phyloP scores from a whole-genome alignment of 371 early-diverging fungal genomes.

The Mortierella sp. region DNA sequence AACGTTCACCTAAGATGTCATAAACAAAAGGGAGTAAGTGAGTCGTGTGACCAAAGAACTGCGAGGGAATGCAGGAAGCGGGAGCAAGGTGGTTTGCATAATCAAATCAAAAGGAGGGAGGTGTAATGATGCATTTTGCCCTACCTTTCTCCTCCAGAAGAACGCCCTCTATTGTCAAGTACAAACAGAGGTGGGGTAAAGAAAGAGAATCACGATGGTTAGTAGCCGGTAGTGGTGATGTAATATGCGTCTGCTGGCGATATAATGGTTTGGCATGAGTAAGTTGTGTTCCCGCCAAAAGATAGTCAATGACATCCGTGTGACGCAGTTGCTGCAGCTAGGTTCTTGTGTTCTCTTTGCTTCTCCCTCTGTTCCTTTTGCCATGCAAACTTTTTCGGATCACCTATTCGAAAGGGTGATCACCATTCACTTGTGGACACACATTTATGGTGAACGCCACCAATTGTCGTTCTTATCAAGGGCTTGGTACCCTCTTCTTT shows the following conservation, averaged over 20 bases:
- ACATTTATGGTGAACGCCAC: not conserved
- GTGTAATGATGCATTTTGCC: not conserved
- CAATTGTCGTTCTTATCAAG: not conserved
- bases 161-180: slow-evolving; percentile 64
- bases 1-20: slow-evolving; percentile 70
- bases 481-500: not conserved
- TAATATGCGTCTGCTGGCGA: not conserved
- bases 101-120: not conserved
- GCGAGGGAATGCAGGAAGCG: not conserved
- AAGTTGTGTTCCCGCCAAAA: not conserved
- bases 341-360: not conserved
- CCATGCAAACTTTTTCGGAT: not conserved
- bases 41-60: slow-evolving; percentile 11
- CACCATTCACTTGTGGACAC: not conserved
- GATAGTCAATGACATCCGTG: not conserved
- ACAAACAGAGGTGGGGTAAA: not conserved
- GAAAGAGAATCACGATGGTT: not conserved
- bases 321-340: not conserved
- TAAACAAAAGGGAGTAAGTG: not conserved
- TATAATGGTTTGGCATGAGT: too few species aligned
- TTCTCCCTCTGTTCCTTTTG: not conserved
- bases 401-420: not conserved
- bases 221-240: not conserved
- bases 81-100: slow-evolving; percentile 11
- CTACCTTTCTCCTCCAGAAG: slow-evolving; percentile 72